These are phyloP conservation scores for Adansonia gregorii DNA, from an alignment of 441 rosid species.

Conservation along the genomic window DNA sequence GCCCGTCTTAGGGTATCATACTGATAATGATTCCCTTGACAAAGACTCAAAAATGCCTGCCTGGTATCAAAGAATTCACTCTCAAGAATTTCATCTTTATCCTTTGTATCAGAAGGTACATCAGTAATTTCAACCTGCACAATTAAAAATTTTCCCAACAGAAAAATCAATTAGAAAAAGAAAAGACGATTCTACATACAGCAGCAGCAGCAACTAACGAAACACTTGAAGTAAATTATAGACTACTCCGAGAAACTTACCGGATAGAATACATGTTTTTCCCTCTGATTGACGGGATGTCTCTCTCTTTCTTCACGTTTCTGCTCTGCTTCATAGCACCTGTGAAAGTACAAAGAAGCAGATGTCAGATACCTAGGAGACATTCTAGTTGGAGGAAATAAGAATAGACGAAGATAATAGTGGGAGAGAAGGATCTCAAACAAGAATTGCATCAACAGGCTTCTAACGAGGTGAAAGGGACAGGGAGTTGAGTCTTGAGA, in stretches of 20 bases:
- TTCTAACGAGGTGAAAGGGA: neutral
- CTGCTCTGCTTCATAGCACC: conserved; percentile 91
- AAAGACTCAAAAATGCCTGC: too few relatives aligned
- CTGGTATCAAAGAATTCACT: too few relatives aligned
- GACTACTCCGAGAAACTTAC: conserved; percentile 53
- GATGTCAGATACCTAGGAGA: conserved; percentile 23
- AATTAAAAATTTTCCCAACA: conserved; percentile 27
- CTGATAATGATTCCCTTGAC: too few relatives aligned
- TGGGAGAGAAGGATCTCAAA: neutral
- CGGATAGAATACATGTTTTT: conserved; percentile 70
- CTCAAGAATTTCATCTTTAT: conserved; percentile 50
- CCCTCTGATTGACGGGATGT: conserved; percentile 86
- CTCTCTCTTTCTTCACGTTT: conserved; percentile 93
- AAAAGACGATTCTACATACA: neutral
- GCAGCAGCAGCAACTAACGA: conserved; percentile 1
- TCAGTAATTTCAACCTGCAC: conserved; percentile 78
- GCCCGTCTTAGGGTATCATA: too few relatives aligned
- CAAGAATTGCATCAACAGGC: neutral
- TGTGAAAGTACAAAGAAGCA: conserved; percentile 35
- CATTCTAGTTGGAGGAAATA: neutral
- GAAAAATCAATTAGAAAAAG: neutral
- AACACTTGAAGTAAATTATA: neutral
- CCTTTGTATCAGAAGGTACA: conserved; percentile 89
- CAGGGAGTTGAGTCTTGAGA: neutral
- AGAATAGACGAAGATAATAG: neutral